Evolutionary conservation across 805 yeast genomes (phyloP).

Genomic region (Kregervanrija delftensis): DNA sequence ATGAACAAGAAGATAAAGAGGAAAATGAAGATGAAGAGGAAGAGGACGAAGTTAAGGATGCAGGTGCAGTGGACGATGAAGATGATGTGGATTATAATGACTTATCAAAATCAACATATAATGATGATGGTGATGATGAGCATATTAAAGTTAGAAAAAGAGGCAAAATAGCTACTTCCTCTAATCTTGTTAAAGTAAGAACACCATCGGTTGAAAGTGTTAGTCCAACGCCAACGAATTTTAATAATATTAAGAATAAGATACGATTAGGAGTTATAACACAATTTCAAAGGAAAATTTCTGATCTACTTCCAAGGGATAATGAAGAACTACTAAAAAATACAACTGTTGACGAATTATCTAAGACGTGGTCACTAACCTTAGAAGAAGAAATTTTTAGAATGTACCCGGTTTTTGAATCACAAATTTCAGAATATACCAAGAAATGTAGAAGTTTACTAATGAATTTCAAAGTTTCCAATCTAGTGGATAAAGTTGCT

Average conservation of each 20-base stretch:
- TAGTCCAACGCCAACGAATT: neutral
- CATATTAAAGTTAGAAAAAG: neutral
- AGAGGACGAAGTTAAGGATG: constrained; percentile 2
- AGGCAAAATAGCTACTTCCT: neutral
- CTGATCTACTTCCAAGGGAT: constrained; percentile 32
- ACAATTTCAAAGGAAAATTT: constrained; percentile 43
- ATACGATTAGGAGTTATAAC: constrained; percentile 43
- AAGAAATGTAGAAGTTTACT: constrained; percentile 62
- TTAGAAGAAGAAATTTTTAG: constrained; percentile 46
- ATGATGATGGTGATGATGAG: constrained; percentile 10
- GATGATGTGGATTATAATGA: constrained; percentile 3
- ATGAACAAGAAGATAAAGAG: constrained; percentile 6
- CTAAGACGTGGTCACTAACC: constrained; percentile 40
- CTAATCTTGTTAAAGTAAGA: neutral
- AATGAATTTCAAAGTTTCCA: constrained; percentile 54
- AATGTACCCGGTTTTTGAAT: constrained; percentile 15
- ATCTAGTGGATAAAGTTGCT: constrained; percentile 51
- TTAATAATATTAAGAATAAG: constrained; percentile 17
- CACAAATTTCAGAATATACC: constrained; percentile 38
- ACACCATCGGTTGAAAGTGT: neutral
- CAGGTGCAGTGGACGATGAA: constrained; percentile 3
- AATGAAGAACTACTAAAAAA: constrained; percentile 9
- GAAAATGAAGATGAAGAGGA: constrained; percentile 7
- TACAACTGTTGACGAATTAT: constrained; percentile 27
- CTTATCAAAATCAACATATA: constrained; percentile 1